Percentiles rank a stretch among this genome's conserved stretches.
phyloP scores from a whole-genome alignment of 164 flowering plant genomes.

The Dillenia turbinata region DNA sequence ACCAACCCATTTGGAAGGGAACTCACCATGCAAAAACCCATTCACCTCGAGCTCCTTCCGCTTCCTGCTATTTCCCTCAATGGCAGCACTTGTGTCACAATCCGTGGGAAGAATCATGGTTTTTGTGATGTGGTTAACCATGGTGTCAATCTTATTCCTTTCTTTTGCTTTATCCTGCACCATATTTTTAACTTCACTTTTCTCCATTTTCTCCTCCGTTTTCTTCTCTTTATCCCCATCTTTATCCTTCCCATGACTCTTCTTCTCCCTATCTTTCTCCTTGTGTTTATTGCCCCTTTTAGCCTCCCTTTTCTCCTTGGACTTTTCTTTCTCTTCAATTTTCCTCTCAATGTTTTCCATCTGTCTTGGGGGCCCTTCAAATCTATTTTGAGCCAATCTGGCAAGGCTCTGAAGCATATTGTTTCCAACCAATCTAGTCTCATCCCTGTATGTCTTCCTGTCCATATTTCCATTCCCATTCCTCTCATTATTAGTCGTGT shows the following conservation, averaged over 20 bases:
- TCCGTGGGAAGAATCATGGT: conserved; percentile 20
- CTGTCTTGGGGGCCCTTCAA: conserved; percentile 26
- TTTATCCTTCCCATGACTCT: conserved; percentile 33
- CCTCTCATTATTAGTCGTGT: conserved; percentile 25
- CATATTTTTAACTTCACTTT: conserved; percentile 18
- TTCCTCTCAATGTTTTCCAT: conserved; percentile 26
- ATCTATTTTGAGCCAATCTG: conserved; percentile 21
- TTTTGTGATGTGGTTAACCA: conserved; percentile 12
- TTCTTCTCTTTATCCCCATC: conserved; percentile 39
- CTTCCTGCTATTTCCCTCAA: conserved; percentile 38
- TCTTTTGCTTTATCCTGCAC: conserved; percentile 31
- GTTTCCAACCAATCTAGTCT: conserved; percentile 19
- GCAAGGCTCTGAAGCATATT: conserved; percentile 15
- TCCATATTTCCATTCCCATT: conserved; percentile 26
- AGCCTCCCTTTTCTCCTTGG: conserved; percentile 23
- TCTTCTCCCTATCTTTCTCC: conserved; percentile 29
- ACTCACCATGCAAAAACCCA: conserved; percentile 73
- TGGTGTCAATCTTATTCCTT: conserved; percentile 20
- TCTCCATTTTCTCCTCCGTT: conserved; percentile 33
- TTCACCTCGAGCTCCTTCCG: conserved; percentile 52
- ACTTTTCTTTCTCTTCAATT: conserved; percentile 26
- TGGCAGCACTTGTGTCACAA: conserved; percentile 15
- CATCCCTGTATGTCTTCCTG: conserved; percentile 21
- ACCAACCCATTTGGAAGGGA: neutral
- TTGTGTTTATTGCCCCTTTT: conserved; percentile 28